A percentile compares a stretch with the other conserved stretches of the same genome.
phyloP scores from a whole-genome alignment of 2,329 filamentous ascomycete species.

The Thyridium curvatum region DNA sequence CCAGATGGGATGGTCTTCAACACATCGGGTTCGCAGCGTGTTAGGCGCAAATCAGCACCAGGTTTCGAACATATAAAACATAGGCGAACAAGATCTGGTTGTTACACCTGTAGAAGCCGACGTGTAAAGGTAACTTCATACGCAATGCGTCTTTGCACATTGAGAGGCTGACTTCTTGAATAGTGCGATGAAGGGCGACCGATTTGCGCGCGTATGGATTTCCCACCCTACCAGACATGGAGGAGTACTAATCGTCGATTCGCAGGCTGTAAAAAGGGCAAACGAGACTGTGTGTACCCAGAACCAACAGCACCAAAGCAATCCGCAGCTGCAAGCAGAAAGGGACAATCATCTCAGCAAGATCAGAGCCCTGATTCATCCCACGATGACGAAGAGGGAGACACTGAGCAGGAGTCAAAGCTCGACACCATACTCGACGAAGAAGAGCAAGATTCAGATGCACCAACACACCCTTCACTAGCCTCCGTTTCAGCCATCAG shows the following conservation, averaged over 20 bases:
- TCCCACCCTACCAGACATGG: constrained; percentile 2
- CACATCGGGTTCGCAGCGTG: constrained; percentile 30
- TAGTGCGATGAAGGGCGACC: constrained; percentile 90
- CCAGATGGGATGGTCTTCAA: constrained; percentile 43
- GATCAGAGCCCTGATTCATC: constrained; percentile 46
- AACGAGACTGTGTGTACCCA: constrained; percentile 85
- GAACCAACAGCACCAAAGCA: constrained; percentile 51
- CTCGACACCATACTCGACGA: constrained; percentile 51
- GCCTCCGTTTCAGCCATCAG: too few species aligned
- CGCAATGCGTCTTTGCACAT: background rate
- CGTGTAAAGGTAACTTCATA: constrained; percentile 66
- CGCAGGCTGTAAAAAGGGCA: constrained; percentile 82
- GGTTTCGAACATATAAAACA: constrained; percentile 77
- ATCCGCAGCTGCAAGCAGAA: constrained; percentile 26
- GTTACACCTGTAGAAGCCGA: constrained; percentile 82
- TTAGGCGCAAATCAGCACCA: constrained; percentile 43
- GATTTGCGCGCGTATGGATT: constrained; percentile 66
- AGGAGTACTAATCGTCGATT: constrained; percentile 2
- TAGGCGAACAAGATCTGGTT: constrained; percentile 86
- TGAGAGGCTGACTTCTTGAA: background rate
- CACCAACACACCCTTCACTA: constrained; percentile 1
- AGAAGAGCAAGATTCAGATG: constrained; percentile 18
- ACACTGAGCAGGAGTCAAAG: constrained; percentile 32
- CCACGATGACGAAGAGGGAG: constrained; percentile 46
- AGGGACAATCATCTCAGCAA: constrained; percentile 22